phyloP scores from a whole-genome alignment of 148 eudicot genomes.

The Fagopyrum tataricum region DNA sequence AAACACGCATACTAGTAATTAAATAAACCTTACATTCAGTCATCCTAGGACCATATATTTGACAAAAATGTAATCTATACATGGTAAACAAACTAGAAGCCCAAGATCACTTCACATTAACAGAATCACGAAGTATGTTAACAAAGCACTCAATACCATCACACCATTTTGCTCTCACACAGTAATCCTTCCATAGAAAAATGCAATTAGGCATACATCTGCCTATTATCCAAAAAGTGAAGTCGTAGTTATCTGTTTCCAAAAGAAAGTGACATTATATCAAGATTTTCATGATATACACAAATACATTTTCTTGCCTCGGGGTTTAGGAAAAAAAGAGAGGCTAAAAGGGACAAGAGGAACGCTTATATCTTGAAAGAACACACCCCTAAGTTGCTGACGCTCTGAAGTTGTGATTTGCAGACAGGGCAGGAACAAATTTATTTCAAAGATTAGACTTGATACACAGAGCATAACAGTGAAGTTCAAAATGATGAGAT shows the following conservation, averaged over 20 bases:
- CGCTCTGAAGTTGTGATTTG: background rate
- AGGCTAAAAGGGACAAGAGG: background rate
- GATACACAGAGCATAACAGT: background rate
- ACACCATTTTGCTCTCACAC: too few species aligned
- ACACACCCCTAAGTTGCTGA: background rate
- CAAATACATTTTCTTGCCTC: background rate
- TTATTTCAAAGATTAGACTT: background rate
- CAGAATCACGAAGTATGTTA: background rate
- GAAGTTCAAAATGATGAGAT: too few species aligned
- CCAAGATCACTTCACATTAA: background rate
- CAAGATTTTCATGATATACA: background rate
- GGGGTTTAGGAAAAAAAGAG: background rate
- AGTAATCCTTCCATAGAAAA: background rate
- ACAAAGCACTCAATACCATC: too few species aligned
- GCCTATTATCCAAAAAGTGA: background rate
- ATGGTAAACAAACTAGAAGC: background rate
- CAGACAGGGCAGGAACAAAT: background rate
- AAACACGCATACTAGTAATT: too few species aligned
- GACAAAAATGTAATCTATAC: background rate
- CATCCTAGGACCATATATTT: background rate
- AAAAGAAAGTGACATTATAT: too few species aligned
- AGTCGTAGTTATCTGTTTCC: too few species aligned
- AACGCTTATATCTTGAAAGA: background rate
- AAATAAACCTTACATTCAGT: too few species aligned
- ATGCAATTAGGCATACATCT: background rate